Conservation (phyloP, 257 asterid genomes). For the Gentiana macrophylla region DNA sequence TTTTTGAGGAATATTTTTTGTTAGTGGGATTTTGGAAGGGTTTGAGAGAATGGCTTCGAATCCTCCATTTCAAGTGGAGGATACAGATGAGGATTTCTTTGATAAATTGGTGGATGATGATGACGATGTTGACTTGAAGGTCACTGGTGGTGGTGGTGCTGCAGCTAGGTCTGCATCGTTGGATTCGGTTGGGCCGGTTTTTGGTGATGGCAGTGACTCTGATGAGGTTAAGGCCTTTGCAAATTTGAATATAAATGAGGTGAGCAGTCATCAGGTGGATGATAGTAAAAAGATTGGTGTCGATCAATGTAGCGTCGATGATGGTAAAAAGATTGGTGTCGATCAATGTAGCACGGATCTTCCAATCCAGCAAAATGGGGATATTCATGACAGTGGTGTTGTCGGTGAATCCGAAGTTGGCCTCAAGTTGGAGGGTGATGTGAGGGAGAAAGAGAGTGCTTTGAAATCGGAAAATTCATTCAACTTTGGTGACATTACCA, state of each 20-base stretch:
- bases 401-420: no score
- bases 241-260: slow-evolving; percentile 49
- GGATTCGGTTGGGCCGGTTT: slow-evolving; percentile 16
- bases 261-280: slow-evolving; percentile 17
- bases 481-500: slow-evolving; percentile 27
- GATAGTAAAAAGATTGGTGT: slow-evolving; percentile 15
- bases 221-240: slow-evolving; percentile 71
- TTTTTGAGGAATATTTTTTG: slow-evolving; percentile 9
- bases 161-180: slow-evolving; percentile 16
- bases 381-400: slow-evolving; percentile 14
- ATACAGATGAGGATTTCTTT: slow-evolving; percentile 92
- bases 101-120: slow-evolving; percentile 85
- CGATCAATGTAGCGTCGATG: no score
- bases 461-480: slow-evolving; percentile 27
- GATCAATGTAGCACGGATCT: slow-evolving; percentile 11
- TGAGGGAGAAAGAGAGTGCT: slow-evolving; percentile 14
- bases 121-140: slow-evolving; percentile 45
- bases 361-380: slow-evolving; percentile 15
- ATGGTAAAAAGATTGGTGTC: no score
- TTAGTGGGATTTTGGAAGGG: slow-evolving; percentile 15
- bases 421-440: slow-evolving; percentile 4
- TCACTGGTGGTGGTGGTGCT: no score
- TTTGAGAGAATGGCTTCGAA: slow-evolving; percentile 68
- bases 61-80: slow-evolving; percentile 97
- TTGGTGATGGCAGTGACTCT: slow-evolving; percentile 41